phyloP scores from a whole-genome alignment of 2,329 filamentous ascomycete species.

The Colletotrichum abscissum region DNA sequence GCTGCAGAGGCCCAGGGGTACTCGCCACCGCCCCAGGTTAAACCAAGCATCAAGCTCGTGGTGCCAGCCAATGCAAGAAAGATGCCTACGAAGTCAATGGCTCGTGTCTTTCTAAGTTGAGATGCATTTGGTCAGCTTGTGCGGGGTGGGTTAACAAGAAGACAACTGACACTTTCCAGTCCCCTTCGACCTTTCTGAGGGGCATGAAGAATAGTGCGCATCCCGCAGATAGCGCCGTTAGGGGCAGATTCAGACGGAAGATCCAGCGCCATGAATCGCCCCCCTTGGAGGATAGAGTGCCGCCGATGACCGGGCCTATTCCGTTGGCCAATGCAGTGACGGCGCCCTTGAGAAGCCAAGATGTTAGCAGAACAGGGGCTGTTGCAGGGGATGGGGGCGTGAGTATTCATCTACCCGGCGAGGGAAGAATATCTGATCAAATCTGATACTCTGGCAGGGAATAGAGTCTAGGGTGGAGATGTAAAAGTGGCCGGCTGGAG shows the following conservation, averaged over 20 bases:
- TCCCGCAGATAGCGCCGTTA: constrained; percentile 58
- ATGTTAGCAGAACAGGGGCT: not conserved
- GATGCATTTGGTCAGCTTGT: not conserved
- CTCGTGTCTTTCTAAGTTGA: constrained; percentile 54
- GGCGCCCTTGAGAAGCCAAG: constrained; percentile 47
- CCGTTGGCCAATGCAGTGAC: constrained; percentile 65
- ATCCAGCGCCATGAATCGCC: constrained; percentile 64
- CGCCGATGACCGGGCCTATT: constrained; percentile 65
- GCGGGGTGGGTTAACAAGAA: not conserved
- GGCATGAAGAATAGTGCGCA: constrained; percentile 68
- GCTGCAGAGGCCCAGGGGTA: constrained; percentile 66
- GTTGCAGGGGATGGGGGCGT: too few species aligned
- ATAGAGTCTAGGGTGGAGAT: too few species aligned
- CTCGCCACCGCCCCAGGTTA: constrained; percentile 70
- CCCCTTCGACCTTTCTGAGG: constrained; percentile 62
- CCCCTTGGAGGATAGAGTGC: constrained; percentile 58
- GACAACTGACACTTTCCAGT: constrained; percentile 56
- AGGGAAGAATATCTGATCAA: not conserved
- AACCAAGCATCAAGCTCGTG: constrained; percentile 57
- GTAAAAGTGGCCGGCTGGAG: too few species aligned
- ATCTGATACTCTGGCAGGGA: not conserved
- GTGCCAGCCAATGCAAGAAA: constrained; percentile 54
- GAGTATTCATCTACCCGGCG: not conserved
- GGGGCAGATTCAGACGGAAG: constrained; percentile 64
- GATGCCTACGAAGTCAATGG: constrained; percentile 56